phyloP scores from a whole-genome alignment of 495 filamentous ascomycete genomes.

The Hypomontagnella monticulosa region DNA sequence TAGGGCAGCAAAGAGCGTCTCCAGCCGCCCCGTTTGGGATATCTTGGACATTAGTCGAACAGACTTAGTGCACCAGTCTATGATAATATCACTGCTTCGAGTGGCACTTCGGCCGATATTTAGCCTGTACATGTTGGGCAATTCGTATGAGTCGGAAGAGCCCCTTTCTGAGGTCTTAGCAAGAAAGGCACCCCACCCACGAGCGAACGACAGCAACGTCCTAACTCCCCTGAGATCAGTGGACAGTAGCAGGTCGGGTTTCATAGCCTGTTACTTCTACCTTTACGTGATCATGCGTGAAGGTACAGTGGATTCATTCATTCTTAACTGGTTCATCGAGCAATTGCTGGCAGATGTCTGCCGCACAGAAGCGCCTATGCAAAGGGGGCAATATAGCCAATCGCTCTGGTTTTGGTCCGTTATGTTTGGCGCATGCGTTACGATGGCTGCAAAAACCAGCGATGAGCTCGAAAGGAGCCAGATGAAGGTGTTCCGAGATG shows the following conservation, averaged over 20 bases:
- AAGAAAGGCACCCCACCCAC: slow-evolving; percentile 39
- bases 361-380: slow-evolving; percentile 43
- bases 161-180: slow-evolving; percentile 42
- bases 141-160: slow-evolving; percentile 35
- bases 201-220: slow-evolving; percentile 36
- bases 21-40: slow-evolving; percentile 45
- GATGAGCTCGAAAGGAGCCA: slow-evolving; percentile 40
- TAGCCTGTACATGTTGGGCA: slow-evolving; percentile 38
- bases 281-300: slow-evolving; percentile 47
- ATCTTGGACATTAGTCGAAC: slow-evolving; percentile 47
- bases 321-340: slow-evolving; percentile 48
- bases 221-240: slow-evolving; percentile 39
- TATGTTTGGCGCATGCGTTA: slow-evolving; percentile 46
- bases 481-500: slow-evolving; percentile 36
- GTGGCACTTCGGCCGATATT: slow-evolving; percentile 45
- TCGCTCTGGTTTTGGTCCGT: slow-evolving; percentile 49
- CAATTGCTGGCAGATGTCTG: slow-evolving; percentile 46
- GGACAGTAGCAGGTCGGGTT: slow-evolving; percentile 44
- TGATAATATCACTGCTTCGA: slow-evolving; percentile 46
- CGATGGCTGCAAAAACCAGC: slow-evolving; percentile 37
- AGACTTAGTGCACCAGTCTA: slow-evolving; percentile 44
- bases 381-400: slow-evolving; percentile 42
- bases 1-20: slow-evolving; percentile 45
- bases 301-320: slow-evolving; percentile 42
- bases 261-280: slow-evolving; percentile 50